phyloP scores from a whole-genome alignment of 345 rosid species.

The Eucalyptus lansdowneana region DNA sequence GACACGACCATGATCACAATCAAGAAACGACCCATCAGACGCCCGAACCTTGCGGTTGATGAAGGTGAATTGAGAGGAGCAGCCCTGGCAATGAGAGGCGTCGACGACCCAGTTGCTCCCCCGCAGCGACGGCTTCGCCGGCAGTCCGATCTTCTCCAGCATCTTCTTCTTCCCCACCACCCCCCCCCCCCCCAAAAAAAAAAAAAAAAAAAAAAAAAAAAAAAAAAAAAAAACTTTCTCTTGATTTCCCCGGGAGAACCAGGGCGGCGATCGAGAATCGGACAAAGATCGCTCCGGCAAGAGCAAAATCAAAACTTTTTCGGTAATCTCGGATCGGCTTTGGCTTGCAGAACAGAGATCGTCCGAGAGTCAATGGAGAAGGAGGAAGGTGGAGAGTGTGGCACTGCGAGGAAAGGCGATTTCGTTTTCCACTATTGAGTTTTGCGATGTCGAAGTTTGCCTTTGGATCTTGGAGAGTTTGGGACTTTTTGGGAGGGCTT shows the following conservation, averaged over 20 bases:
- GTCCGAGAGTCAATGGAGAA: neutral
- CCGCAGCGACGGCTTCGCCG: constrained; percentile 74
- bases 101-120: constrained; percentile 82
- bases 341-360: neutral
- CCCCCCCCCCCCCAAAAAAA: neutral
- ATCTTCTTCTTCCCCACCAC: neutral
- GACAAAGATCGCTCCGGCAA: neutral
- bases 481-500: neutral
- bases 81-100: constrained; percentile 92
- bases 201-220: too few species aligned
- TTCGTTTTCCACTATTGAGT: neutral
- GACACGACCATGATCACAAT: neutral
- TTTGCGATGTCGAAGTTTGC: neutral
- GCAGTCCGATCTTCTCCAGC: constrained; percentile 94
- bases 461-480: neutral
- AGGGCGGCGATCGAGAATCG: neutral
- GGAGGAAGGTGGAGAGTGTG: neutral
- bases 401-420: neutral
- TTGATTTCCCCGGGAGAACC: neutral
- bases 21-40: neutral
- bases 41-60: constrained; percentile 87
- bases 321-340: neutral
- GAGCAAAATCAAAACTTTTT: neutral
- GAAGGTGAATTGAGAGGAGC: constrained; percentile 86
- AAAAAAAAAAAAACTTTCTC: neutral